Evolutionary conservation across 352 stramenopile species (phyloP).

Genomic region (Peronosclerospora sorghi): DNA sequence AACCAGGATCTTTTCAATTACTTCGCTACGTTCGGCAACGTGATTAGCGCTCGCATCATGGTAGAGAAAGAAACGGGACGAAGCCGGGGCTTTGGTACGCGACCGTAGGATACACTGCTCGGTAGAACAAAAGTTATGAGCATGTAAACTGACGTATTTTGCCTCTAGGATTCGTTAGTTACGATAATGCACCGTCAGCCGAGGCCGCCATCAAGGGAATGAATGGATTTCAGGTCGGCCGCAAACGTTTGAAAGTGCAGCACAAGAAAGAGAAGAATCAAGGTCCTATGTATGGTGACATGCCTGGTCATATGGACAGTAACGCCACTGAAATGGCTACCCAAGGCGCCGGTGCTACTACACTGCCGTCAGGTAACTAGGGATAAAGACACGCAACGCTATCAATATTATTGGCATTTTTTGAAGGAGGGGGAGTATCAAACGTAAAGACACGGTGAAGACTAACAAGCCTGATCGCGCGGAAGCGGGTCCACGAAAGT

Average conservation of each 20-base stretch:
- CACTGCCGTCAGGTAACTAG: conserved; percentile 31
- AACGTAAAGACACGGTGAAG: conserved; percentile 10
- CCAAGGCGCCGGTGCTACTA: conserved; percentile 21
- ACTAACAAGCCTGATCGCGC: conserved; percentile 13
- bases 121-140: not conserved
- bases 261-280: conserved; percentile 88
- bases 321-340: conserved; percentile 32
- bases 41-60: conserved; percentile 94
- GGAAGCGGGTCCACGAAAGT: conserved; percentile 5
- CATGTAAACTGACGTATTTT: conserved; percentile 3
- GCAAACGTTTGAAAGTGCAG: conserved; percentile 95
- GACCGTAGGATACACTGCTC: not conserved
- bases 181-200: conserved; percentile 87
- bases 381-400: conserved; percentile 17
- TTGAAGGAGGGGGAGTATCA: conserved; percentile 17
- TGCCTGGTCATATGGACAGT: conserved; percentile 41
- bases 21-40: conserved; percentile 91
- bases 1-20: conserved; percentile 96
- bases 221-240: conserved; percentile 93
- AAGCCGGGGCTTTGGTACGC: conserved; percentile 89
- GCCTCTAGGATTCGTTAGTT: conserved; percentile 91
- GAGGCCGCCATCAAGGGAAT: conserved; percentile 91
- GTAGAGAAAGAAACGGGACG: conserved; percentile 92
- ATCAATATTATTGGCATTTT: conserved; percentile 31
- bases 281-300: conserved; percentile 56